These are phyloP conservation scores for Sporothrix mexicana DNA, from an alignment of 2,329 filamentous ascomycete genomes.

Conservation along the genomic window DNA sequence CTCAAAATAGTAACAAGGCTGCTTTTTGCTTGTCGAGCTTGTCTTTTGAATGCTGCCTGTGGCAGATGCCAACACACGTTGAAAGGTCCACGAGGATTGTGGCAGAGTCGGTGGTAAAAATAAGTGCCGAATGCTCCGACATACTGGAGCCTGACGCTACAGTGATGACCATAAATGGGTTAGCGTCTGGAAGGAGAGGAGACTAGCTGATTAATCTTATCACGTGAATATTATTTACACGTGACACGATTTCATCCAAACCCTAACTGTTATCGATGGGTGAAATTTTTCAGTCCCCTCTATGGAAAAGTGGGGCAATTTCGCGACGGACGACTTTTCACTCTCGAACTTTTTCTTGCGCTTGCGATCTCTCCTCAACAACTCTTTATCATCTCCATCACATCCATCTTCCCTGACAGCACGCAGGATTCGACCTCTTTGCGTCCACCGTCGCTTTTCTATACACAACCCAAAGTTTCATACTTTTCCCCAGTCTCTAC, in stretches of 20 bases:
- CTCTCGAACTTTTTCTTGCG: slow-evolving; percentile 24
- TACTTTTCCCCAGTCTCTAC: slow-evolving; percentile 46
- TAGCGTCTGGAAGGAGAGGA: no score
- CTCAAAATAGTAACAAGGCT: background rate
- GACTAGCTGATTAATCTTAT: no score
- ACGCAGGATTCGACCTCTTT: slow-evolving; percentile 84
- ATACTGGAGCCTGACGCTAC: background rate
- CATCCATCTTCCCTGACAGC: slow-evolving; percentile 33
- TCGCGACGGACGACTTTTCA: slow-evolving; percentile 24
- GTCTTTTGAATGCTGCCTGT: background rate
- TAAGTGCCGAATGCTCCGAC: background rate
- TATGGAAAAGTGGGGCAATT: slow-evolving; percentile 33
- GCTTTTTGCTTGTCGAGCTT: background rate
- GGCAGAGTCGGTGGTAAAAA: slow-evolving; percentile 21
- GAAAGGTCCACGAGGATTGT: background rate
- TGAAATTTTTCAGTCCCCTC: slow-evolving; percentile 1
- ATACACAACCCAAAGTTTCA: slow-evolving; percentile 43
- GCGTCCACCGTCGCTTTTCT: slow-evolving; percentile 50
- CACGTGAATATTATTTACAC: background rate
- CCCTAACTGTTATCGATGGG: slow-evolving; percentile 26
- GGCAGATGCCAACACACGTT: background rate
- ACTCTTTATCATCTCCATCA: slow-evolving; percentile 26
- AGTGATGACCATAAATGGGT: no score
- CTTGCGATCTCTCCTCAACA: slow-evolving; percentile 33
- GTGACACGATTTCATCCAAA: background rate